phyloP scores from a whole-genome alignment of 306 rosid genomes.

The Trifolium pratense region DNA sequence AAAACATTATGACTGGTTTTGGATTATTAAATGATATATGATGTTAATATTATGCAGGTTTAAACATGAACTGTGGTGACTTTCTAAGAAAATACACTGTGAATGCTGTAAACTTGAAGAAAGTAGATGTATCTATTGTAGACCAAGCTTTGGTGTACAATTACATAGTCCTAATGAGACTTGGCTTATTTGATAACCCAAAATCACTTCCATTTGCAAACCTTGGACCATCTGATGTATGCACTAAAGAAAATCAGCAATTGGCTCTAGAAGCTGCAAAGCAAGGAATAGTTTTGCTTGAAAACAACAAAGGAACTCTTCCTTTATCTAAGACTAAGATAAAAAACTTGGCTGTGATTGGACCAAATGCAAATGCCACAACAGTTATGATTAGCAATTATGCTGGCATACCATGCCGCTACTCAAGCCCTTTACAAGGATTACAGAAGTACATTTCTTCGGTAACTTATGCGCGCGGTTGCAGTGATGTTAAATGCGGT shows the following conservation, averaged over 20 bases:
- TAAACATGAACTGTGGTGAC: conserved; percentile 78
- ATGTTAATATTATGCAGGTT: conserved; percentile 56
- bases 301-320: conserved; percentile 62
- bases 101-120: conserved; percentile 61
- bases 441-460: conserved; percentile 54
- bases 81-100: conserved; percentile 60
- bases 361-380: conserved; percentile 80
- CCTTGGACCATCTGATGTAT: conserved; percentile 71
- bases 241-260: conserved; percentile 56
- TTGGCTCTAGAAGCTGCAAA: conserved; percentile 76
- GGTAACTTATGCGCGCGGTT: conserved; percentile 58
- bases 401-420: conserved; percentile 64
- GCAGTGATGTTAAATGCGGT: conserved; percentile 56
- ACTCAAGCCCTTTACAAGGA: conserved; percentile 72
- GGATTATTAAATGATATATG: no score
- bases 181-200: conserved; percentile 78
- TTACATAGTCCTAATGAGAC: conserved; percentile 77
- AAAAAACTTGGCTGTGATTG: conserved; percentile 56
- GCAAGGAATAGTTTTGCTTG: conserved; percentile 74
- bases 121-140: conserved; percentile 59
- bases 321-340: conserved; percentile 49
- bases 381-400: conserved; percentile 73
- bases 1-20: no score
- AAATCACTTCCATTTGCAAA: conserved; percentile 59
- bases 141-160: conserved; percentile 76